These are phyloP conservation scores for Fusarium decemcellulare DNA, from an alignment of 2,329 filamentous ascomycete species.

Conservation along the genomic window DNA sequence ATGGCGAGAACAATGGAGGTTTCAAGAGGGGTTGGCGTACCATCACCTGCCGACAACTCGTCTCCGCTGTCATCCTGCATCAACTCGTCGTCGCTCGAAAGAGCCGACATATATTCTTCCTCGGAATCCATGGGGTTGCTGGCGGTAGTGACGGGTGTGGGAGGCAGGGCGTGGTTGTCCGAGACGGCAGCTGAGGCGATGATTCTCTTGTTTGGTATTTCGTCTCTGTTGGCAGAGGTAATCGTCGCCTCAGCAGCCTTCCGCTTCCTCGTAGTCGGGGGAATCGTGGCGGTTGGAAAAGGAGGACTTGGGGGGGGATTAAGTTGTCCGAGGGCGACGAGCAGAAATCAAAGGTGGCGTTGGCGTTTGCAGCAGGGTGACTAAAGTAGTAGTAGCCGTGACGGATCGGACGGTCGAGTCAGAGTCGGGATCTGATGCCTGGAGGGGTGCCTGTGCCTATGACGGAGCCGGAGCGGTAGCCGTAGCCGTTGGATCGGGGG, in stretches of 20 bases:
- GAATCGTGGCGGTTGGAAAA: constrained; percentile 65
- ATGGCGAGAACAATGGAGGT: constrained; percentile 16
- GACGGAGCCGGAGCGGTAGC: constrained; percentile 38
- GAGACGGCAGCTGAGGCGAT: constrained; percentile 66
- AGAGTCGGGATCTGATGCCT: constrained; percentile 25
- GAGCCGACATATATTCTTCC: constrained; percentile 90
- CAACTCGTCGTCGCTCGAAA: constrained; percentile 81
- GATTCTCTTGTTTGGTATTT: constrained; percentile 66
- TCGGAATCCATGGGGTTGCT: constrained; percentile 90
- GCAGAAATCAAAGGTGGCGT: constrained; percentile 38
- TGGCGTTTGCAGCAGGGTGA: constrained; percentile 40
- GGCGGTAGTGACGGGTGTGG: constrained; percentile 69
- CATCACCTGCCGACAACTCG: constrained; percentile 69
- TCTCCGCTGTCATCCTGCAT: constrained; percentile 85
- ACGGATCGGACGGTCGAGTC: constrained; percentile 36
- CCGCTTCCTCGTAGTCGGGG: constrained; percentile 71
- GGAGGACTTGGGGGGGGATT: constrained; percentile 14
- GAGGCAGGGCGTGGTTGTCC: constrained; percentile 62
- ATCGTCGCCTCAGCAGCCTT: constrained; percentile 77
- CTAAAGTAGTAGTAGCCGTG: constrained; percentile 34
- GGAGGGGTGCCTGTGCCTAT: constrained; percentile 24
- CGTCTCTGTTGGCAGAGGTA: constrained; percentile 60
- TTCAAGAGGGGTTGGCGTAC: constrained; percentile 50
- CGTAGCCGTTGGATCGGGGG: constrained; percentile 31
- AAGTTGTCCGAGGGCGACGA: constrained; percentile 30